Conservation (phyloP, 371 early-diverging fungal species). For the Mortierella sp. region DNA sequence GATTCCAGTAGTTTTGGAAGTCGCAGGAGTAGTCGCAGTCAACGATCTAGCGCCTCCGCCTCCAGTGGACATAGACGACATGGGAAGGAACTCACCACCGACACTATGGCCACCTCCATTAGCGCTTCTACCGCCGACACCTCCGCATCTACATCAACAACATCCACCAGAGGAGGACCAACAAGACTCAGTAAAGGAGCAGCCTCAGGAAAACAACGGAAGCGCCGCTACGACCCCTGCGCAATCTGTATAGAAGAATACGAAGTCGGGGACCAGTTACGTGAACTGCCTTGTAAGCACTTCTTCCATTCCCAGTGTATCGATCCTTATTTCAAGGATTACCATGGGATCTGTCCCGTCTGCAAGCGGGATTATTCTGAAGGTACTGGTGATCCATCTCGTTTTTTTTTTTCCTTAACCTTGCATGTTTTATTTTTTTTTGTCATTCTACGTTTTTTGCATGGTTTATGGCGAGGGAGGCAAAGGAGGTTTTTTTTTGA, state of each 20-base stretch:
- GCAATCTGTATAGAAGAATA: conserved; percentile 80
- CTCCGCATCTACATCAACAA: not conserved
- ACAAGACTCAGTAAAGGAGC: not conserved
- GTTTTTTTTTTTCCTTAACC: not conserved
- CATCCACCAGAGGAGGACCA: not conserved
- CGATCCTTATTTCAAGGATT: conserved; percentile 75
- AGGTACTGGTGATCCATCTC: conserved; percentile 16
- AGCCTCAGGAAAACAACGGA: conserved; percentile 4
- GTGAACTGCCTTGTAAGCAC: conserved; percentile 77
- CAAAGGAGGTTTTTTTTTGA: not conserved
- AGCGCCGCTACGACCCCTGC: conserved; percentile 62
- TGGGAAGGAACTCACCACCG: conserved; percentile 14
- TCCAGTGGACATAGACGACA: not conserved
- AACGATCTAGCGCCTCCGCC: not conserved
- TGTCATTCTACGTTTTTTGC: no score
- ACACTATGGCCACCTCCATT: conserved; percentile 10
- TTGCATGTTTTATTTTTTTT: not conserved
- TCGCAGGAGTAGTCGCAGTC: not conserved
- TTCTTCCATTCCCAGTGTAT: conserved; percentile 78
- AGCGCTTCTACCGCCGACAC: not conserved
- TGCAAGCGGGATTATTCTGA: conserved; percentile 64
- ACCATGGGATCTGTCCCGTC: conserved; percentile 68
- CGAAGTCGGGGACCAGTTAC: conserved; percentile 64
- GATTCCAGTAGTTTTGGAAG: not conserved
- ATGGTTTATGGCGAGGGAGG: no score